Percentiles rank a stretch among this genome's conserved stretches.
phyloP scores from a whole-genome alignment of 305 asterid genomes.

The Fraxinus velutina region DNA sequence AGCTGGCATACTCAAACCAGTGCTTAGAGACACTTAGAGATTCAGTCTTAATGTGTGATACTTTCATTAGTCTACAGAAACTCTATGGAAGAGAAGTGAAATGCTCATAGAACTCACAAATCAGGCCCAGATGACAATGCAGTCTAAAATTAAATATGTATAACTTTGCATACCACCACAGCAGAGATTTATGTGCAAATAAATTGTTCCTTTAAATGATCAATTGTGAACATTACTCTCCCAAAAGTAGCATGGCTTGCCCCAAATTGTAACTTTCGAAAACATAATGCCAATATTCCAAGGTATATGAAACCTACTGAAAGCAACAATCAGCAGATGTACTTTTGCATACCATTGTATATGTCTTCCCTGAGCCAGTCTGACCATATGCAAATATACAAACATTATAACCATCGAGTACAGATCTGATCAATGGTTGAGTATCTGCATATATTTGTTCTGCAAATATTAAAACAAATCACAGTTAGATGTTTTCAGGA shows the following conservation, averaged over 20 bases:
- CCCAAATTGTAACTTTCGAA: background rate
- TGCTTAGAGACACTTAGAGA: background rate
- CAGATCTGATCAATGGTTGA: slow-evolving; percentile 78
- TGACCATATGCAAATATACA: slow-evolving; percentile 95
- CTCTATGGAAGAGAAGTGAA: background rate
- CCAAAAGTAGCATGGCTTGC: background rate
- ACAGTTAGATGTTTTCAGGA: slow-evolving; percentile 21
- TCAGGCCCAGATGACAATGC: background rate
- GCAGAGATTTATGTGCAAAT: background rate
- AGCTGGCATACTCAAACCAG: background rate
- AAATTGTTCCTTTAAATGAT: slow-evolving; percentile 4
- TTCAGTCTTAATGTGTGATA: background rate
- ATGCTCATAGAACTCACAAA: background rate
- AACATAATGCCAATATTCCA: background rate
- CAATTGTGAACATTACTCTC: background rate
- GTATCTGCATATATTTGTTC: slow-evolving; percentile 78
- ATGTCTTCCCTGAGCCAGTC: slow-evolving; percentile 94
- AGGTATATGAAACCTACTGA: background rate
- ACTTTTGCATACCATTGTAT: slow-evolving; percentile 67
- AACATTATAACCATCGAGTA: slow-evolving; percentile 83
- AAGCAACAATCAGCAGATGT: background rate
- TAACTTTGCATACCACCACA: background rate
- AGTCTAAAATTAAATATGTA: background rate
- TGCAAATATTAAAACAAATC: slow-evolving; percentile 36
- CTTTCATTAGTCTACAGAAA: background rate